These are phyloP conservation scores for Aschersonia sp. DNA, from an alignment of 2,329 filamentous ascomycete genomes.

Conservation along the genomic window DNA sequence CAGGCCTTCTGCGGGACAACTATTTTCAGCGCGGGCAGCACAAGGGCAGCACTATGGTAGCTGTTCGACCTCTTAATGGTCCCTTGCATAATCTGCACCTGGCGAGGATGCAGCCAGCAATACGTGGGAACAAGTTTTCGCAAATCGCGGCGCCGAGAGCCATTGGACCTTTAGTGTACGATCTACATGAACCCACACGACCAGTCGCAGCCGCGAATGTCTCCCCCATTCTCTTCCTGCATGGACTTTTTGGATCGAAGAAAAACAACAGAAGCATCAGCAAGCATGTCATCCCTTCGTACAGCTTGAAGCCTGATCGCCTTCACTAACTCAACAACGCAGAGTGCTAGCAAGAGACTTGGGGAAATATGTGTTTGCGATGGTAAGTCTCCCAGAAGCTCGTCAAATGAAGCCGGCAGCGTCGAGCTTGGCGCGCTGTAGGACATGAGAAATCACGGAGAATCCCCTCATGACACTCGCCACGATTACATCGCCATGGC, in stretches of 20 bases:
- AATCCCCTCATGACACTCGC: constrained; percentile 60
- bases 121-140: neutral
- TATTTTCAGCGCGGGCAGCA: neutral
- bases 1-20: neutral
- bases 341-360: constrained; percentile 73
- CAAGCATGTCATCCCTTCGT: constrained; percentile 50
- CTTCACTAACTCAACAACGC: neutral
- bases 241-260: constrained; percentile 89
- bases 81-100: neutral
- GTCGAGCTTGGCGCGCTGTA: constrained; percentile 18
- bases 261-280: constrained; percentile 90
- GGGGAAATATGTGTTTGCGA: constrained; percentile 63
- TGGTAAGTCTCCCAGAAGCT: constrained; percentile 38
- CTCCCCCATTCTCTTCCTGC: constrained; percentile 70
- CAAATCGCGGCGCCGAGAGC: neutral
- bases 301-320: neutral
- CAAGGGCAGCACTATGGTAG: neutral
- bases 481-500: constrained; percentile 81
- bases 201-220: constrained; percentile 21
- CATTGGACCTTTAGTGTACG: constrained; percentile 39
- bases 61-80: neutral
- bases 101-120: neutral
- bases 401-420: neutral
- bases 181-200: constrained; percentile 47
- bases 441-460: constrained; percentile 89